Conservation (phyloP, 805 yeast genomes). For the Pichia deserticola region DNA sequence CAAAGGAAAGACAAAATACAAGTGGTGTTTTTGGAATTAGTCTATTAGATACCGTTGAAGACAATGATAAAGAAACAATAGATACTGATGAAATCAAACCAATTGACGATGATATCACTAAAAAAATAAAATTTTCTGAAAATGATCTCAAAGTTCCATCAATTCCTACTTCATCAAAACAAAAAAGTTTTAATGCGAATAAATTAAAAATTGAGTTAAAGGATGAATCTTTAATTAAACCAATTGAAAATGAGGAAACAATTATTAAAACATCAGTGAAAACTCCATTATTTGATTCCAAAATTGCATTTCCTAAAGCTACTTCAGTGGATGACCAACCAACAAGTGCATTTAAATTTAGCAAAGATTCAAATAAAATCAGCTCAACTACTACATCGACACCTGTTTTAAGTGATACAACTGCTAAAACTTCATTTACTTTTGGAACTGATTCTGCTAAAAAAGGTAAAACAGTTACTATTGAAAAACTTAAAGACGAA, state of each 20-base stretch:
- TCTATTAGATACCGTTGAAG: conserved; percentile 11
- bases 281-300: background rate
- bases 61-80: conserved; percentile 12
- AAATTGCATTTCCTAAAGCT: too few species aligned
- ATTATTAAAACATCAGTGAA: background rate
- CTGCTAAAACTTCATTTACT: background rate
- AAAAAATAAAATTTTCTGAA: conserved; percentile 19
- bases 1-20: conserved; percentile 19
- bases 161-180: conserved; percentile 10
- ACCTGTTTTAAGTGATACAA: background rate
- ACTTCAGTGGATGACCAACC: background rate
- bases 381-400: background rate
- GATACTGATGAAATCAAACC: background rate
- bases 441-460: background rate
- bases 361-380: background rate
- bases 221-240: background rate
- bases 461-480: background rate
- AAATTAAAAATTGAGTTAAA: background rate
- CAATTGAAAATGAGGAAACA: too few species aligned
- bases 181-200: conserved; percentile 3
- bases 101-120: conserved; percentile 1
- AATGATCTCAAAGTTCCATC: conserved; percentile 8
- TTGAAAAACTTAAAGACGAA: background rate
- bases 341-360: conserved; percentile 4
- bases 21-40: conserved; percentile 21